These are phyloP conservation scores for Teunomyces pallodes DNA, from an alignment of 805 yeast species.

Conservation along the genomic window DNA sequence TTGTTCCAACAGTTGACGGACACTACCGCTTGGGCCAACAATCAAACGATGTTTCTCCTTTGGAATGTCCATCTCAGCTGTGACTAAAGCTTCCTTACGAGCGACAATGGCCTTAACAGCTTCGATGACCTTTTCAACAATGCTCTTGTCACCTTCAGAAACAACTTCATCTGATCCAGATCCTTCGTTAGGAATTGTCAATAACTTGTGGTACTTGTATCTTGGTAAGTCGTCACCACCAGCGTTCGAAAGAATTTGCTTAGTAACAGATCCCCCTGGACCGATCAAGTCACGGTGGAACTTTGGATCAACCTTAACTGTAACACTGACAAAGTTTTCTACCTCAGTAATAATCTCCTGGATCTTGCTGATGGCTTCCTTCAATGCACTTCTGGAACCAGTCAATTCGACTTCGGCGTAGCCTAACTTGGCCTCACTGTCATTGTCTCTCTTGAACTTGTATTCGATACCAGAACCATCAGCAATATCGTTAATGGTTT, in stretches of 20 bases:
- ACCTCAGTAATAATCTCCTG: slow-evolving; percentile 60
- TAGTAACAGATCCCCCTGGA: slow-evolving; percentile 67
- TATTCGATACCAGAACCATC: slow-evolving; percentile 65
- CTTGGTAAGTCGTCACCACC: slow-evolving; percentile 56
- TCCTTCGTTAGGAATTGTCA: slow-evolving; percentile 68
- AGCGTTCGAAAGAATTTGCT: slow-evolving; percentile 72
- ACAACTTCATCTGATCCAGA: slow-evolving; percentile 58
- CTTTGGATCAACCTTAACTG: slow-evolving; percentile 67
- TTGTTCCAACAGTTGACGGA: slow-evolving; percentile 68
- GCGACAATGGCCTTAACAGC: slow-evolving; percentile 62
- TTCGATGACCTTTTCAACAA: slow-evolving; percentile 66
- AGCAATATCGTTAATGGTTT: slow-evolving; percentile 74
- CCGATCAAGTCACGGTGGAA: slow-evolving; percentile 79
- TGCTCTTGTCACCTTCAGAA: slow-evolving; percentile 69
- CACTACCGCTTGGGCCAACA: slow-evolving; percentile 79
- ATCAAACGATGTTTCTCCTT: slow-evolving; percentile 71
- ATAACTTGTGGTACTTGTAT: slow-evolving; percentile 49
- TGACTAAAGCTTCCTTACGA: slow-evolving; percentile 58
- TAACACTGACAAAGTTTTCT: slow-evolving; percentile 56
- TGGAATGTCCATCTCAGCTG: slow-evolving; percentile 56
- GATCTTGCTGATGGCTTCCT: slow-evolving; percentile 65
- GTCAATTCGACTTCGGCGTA: slow-evolving; percentile 63
- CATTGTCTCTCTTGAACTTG: slow-evolving; percentile 39
- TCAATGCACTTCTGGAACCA: slow-evolving; percentile 76
- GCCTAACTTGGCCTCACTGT: slow-evolving; percentile 46